Conservation (phyloP, 108 stramenopile species). For the Phaeodactylum tricornutum region DNA sequence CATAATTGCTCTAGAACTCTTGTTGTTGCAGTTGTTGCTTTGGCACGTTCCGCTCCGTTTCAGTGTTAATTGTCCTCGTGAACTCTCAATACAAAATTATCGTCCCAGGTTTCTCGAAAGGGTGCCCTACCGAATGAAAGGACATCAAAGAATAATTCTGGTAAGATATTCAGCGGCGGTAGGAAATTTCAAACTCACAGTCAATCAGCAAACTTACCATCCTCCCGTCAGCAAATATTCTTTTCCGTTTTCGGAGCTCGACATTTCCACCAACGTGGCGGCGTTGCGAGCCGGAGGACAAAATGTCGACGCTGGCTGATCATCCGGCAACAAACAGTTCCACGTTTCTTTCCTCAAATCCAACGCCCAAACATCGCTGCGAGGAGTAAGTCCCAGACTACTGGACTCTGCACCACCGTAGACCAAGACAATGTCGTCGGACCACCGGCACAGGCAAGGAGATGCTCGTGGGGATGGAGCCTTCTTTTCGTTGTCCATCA, state of each 20-base stretch:
- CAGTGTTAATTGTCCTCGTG: too few relatives aligned
- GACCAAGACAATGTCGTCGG: conserved; percentile 27
- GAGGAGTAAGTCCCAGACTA: conserved; percentile 27
- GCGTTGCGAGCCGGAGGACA: conserved; percentile 72
- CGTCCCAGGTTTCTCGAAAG: too few relatives aligned
- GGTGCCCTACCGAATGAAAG: too few relatives aligned
- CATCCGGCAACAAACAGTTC: conserved; percentile 14
- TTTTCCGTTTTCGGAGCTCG: conserved; percentile 1
- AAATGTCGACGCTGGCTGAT: neutral
- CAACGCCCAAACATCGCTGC: conserved; percentile 49
- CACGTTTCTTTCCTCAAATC: conserved; percentile 23
- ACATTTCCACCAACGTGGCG: conserved; percentile 30
- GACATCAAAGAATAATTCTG: too few relatives aligned
- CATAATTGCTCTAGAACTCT: too few relatives aligned
- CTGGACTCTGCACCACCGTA: conserved; percentile 43
- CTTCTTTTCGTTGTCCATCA: conserved; percentile 10
- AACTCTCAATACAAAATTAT: too few relatives aligned
- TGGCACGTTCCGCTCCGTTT: too few relatives aligned
- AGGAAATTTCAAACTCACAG: too few relatives aligned
- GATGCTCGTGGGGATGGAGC: conserved; percentile 43
- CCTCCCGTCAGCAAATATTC: conserved; percentile 55
- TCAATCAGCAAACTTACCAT: too few relatives aligned
- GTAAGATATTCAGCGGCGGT: too few relatives aligned
- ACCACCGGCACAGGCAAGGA: conserved; percentile 37
- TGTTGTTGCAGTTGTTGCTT: too few relatives aligned